phyloP scores from a whole-genome alignment of 1,284 basidiomycete species.

The Taiwanofungus camphoratus region DNA sequence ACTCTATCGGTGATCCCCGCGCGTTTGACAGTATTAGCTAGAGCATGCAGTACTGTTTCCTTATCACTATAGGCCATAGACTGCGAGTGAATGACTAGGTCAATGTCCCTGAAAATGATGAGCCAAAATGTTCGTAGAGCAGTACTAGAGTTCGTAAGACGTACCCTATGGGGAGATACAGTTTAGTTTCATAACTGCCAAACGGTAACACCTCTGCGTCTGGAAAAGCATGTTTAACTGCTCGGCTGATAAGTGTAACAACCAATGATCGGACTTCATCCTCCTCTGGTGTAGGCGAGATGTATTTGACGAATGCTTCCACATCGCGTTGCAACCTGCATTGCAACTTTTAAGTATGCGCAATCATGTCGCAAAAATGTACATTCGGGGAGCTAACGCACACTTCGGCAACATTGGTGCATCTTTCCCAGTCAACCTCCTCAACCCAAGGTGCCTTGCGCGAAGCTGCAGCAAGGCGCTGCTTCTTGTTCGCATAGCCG shows the following conservation, averaged over 20 bases:
- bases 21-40: slow-evolving; percentile 62
- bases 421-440: slow-evolving; percentile 74
- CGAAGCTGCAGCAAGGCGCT: slow-evolving; percentile 51
- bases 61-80: slow-evolving; percentile 61
- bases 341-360: slow-evolving; percentile 3
- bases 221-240: slow-evolving; percentile 62
- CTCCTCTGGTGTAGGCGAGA: slow-evolving; percentile 82
- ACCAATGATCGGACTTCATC: slow-evolving; percentile 79
- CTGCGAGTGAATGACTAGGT: slow-evolving; percentile 65
- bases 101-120: slow-evolving; percentile 55
- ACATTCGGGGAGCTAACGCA: slow-evolving; percentile 26
- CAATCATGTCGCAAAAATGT: slow-evolving; percentile 2
- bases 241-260: slow-evolving; percentile 68
- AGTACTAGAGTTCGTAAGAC: slow-evolving; percentile 19
- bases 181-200: slow-evolving; percentile 90
- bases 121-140: neutral
- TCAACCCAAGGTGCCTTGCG: slow-evolving; percentile 76
- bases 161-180: slow-evolving; percentile 92
- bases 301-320: slow-evolving; percentile 80
- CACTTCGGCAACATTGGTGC: slow-evolving; percentile 78
- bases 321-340: slow-evolving; percentile 80
- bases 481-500: slow-evolving; percentile 50
- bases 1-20: slow-evolving; percentile 63
- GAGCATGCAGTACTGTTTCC: slow-evolving; percentile 49
- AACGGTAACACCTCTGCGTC: slow-evolving; percentile 86